Evolutionary conservation across 2,329 filamentous ascomycete species (phyloP), one percentile per base, ranked within the genome.

Genomic region (Neobulgaria alba): DNA sequence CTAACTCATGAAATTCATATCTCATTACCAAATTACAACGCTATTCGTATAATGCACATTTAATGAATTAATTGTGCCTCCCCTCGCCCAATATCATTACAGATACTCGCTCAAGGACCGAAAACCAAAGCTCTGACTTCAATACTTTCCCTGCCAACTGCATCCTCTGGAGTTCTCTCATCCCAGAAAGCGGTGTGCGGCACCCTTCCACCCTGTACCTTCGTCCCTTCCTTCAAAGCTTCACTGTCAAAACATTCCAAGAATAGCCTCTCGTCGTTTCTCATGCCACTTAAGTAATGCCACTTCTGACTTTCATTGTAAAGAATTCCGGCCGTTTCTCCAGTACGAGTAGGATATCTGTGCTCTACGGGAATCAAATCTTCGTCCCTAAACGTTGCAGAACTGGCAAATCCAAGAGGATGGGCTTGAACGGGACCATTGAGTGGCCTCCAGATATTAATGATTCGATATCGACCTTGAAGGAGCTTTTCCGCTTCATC

Each of bases 51-150:
- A n/a, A n/a, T n/a, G n/a, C n/a, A n/a, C n/a, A n/a, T n/a, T n/a
- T n/a, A n/a, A n/a, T n/a, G n/a, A n/a, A n/a, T n/a, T n/a, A n/a
- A n/a, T n/a, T n/a, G n/a, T n/a, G n/a, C n/a, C n/a, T n/a, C n/a
- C n/a, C n/a, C n/a, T n/a, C n/a, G n/a, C n/a, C n/a, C n/a, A n/a
- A n/a, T n/a, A n/a, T n/a, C n/a, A n/a, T n/a, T n/a, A n/a, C n/a
- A n/a, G n/a, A n/a, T n/a, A n/a, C n/a, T n/a, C n/a, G n/a, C n/a
- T 54, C 41, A 58, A 38, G 54, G 55, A 10, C 82, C 84, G 69
- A 95, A 94, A 0, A 95, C 83, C 61, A 95, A 67, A 26, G 85
- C 79, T 53, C 89, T 73, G 12, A 95, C 84, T 63, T 95, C 89
- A 58, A 95, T 94, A 59, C 87, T 94, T 68, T 94, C 85, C 50